phyloP scores from a whole-genome alignment of 192 early-diverging fungal genomes.

The Rhizophagus clarus region DNA sequence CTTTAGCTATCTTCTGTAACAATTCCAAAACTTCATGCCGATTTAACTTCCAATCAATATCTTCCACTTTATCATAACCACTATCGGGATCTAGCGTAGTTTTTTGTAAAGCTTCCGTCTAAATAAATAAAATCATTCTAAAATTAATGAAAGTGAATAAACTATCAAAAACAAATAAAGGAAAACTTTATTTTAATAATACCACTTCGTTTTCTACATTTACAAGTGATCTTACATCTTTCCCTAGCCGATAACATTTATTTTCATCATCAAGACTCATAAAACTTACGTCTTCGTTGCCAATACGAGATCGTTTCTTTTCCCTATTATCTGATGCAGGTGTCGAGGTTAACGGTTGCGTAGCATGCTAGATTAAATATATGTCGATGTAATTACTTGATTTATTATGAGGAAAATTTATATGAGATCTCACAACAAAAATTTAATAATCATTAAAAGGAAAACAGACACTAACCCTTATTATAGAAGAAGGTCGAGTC shows the following conservation, averaged over 20 bases:
- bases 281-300: slow-evolving; percentile 10
- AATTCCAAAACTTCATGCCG: slow-evolving; percentile 32
- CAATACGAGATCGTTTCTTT: slow-evolving; percentile 27
- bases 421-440: not conserved
- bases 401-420: not conserved
- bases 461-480: not conserved
- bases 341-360: not conserved
- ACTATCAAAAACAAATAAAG: not conserved
- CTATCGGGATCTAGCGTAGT: not conserved
- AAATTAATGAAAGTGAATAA: not conserved
- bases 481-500: not conserved
- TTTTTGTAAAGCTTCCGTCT: slow-evolving; percentile 10
- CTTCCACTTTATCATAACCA: not conserved
- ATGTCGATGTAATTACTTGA: not conserved
- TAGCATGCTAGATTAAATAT: not conserved
- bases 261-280: slow-evolving; percentile 21
- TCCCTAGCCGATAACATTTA: not conserved
- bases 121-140: not conserved
- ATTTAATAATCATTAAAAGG: not conserved
- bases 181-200: not conserved
- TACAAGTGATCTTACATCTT: not conserved
- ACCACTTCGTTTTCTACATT: slow-evolving; percentile 27
- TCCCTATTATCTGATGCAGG: slow-evolving; percentile 21
- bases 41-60: not conserved
- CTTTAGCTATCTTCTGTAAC: slow-evolving; percentile 21